Evolutionary conservation across 805 yeast species (phyloP), one percentile per base, ranked within the genome.

Genomic region (Metschnikowia cubensis): DNA sequence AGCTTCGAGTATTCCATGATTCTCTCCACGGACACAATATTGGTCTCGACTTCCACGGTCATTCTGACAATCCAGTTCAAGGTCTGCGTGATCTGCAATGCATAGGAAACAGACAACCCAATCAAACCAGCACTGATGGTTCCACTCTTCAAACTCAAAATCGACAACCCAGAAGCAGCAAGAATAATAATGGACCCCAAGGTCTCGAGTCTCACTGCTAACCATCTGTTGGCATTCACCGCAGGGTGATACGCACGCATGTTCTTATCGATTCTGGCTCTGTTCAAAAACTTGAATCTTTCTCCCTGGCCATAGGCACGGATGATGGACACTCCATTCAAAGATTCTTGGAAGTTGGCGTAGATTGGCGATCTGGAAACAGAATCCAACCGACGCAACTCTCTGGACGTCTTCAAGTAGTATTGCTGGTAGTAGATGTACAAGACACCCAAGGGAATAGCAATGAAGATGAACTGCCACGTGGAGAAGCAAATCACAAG

Each of bases 1-100:
- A 94, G 73, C n/a, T 71, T 67, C 35, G 96, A 81, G 67, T 91
- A 92, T 67, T 92, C 99, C 68, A 88, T 76, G 48, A 92, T 84
- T 71, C 99, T 84, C 73, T 92, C 99, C 41, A 95, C 97, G 17
- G 96, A 87, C 35, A 94, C 99, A 71, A 94, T 91, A 68, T 90
- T 92, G 11, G 97, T 90, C 69, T 94, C 99, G 42, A 94, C 96
- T 60, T 94, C 99, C 40, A 94, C 99, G 0, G 97, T 89, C 98
- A 91, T 92, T 71, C 99, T 81, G 31, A 94, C 98, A 69, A 94
- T 89, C 97, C 97, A 92, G 68, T 90, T 92, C 69, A 94, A 79
- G 0, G 96, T 80, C 69, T 90, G 96, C 0, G 99, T 94, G 53
- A 91, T 80, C 67, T 89, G 96, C 55, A 94, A 76, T 2, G 99